Evolutionary conservation across 2,329 filamentous ascomycete genomes (phyloP).

Genomic region (Cylindrodendrum hubeiense): DNA sequence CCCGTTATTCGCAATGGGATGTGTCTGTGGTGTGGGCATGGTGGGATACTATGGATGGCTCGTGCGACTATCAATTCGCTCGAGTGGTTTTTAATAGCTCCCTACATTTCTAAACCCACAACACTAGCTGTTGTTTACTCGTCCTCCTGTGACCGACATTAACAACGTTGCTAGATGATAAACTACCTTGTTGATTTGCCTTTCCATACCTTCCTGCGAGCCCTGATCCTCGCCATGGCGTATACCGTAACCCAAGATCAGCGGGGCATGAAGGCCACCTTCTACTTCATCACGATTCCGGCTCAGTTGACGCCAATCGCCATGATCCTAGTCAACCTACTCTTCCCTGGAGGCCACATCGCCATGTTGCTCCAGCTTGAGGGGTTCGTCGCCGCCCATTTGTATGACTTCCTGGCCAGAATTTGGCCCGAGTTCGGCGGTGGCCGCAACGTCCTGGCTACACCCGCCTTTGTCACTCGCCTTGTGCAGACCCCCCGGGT

Average conservation of each 20-base stretch:
- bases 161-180: constrained; percentile 45
- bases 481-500: constrained; percentile 66
- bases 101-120: constrained; percentile 64
- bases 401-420: constrained; percentile 90
- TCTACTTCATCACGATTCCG: constrained; percentile 87
- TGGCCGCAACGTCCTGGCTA: constrained; percentile 80
- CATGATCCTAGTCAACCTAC: constrained; percentile 80
- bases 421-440: constrained; percentile 92
- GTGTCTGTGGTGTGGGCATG: constrained; percentile 77
- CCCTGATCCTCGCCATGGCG: constrained; percentile 81
- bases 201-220: constrained; percentile 64
- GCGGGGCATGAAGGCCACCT: constrained; percentile 78
- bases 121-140: constrained; percentile 29
- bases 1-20: constrained; percentile 77
- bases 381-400: constrained; percentile 88
- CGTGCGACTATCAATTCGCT: constrained; percentile 69
- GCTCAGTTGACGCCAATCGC: constrained; percentile 85
- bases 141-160: constrained; percentile 30
- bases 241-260: constrained; percentile 92
- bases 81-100: constrained; percentile 70
- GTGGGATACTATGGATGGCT: constrained; percentile 83
- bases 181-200: constrained; percentile 49
- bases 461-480: constrained; percentile 78
- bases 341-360: constrained; percentile 70
- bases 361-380: constrained; percentile 74